Evolutionary conservation across 441 rosid genomes (phyloP), one percentile per base, ranked within the genome.

Genomic region (Pelargonium fulgidum): DNA sequence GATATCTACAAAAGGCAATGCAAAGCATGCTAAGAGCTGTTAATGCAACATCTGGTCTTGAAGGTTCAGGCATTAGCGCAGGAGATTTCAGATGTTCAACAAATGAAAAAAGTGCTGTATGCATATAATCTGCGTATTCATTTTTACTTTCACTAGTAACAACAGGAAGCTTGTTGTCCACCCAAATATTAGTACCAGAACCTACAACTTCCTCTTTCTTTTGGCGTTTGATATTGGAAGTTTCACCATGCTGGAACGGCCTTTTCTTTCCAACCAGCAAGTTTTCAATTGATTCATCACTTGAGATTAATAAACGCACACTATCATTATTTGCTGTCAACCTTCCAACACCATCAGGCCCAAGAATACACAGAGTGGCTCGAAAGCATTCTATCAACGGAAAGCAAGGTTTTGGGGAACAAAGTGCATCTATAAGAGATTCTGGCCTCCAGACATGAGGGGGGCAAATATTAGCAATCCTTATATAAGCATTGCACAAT

Each of bases 1-100:
- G 89, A 73, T 77, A 80, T 76, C 77, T 80, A 79, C 77, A 87
- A 85, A 87, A 90, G 73, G 91, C 88, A 84, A 81, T 80, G 72
- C 92, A 83, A 73, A 95, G 92, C 84, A 87, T 82, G 85, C 91
- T 86, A 83, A 95, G 97, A 83, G 95, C 89, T 72, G 86, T 75
- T 75, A 95, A 59, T 10, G 85, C 86, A 66, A 82, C 81, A 76
- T 84, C 81, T 61, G 92, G 90, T 68, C 73, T 83, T 76, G 80
- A 72, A 70, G 82, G 73, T 73, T 77, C 78, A 80, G 78, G 72
- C 72, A 73, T 78, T 77, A 73, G 65, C 70, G 80, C 59, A 47
- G 91, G 83, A 77, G 87, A 74, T 59, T 82, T 85, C 65, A 92
- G 70, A 78, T 73, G 81, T 78, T 88, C 89, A 74, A 92, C 73